These are phyloP conservation scores for Paramecium tetraurelia DNA, from an alignment of 73 alveolate species.

Conservation along the genomic window DNA sequence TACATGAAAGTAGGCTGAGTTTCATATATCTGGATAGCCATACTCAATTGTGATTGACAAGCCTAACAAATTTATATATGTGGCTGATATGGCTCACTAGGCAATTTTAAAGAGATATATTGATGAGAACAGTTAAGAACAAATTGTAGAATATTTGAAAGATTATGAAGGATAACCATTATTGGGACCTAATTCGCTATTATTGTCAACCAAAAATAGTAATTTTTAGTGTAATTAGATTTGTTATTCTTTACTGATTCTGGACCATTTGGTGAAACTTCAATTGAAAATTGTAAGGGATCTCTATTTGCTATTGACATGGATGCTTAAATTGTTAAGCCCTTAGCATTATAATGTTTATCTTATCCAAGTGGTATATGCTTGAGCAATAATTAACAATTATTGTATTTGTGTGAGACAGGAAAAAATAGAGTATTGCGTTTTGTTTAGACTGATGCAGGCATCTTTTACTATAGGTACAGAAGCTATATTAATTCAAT, in stretches of 20 bases:
- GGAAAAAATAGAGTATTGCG: constrained; percentile 92
- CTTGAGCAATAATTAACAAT: constrained; percentile 72
- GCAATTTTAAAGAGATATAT: constrained; percentile 71
- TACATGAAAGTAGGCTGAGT: constrained; percentile 8
- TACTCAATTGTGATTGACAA: constrained; percentile 56
- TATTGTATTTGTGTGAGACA: constrained; percentile 86
- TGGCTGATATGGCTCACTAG: constrained; percentile 65
- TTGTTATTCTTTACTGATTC: constrained; percentile 87
- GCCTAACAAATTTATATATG: constrained; percentile 19
- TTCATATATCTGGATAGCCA: constrained; percentile 54
- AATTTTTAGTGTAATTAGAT: constrained; percentile 17
- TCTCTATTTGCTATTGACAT: constrained; percentile 84
- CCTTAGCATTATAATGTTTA: constrained; percentile 73
- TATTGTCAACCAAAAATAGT: constrained; percentile 53
- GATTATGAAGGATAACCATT: constrained; percentile 97
- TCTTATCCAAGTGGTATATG: constrained; percentile 94
- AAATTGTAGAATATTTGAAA: constrained; percentile 68
- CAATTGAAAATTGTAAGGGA: constrained; percentile 76
- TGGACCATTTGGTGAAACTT: constrained; percentile 93
- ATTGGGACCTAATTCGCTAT: constrained; percentile 95
- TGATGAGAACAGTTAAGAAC: constrained; percentile 63
- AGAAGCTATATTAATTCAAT: neutral
- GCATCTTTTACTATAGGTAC: constrained; percentile 85
- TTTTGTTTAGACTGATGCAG: constrained; percentile 86
- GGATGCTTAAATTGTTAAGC: constrained; percentile 81